Conservation (phyloP, 805 yeast species). For the Candida sanyiensis region DNA sequence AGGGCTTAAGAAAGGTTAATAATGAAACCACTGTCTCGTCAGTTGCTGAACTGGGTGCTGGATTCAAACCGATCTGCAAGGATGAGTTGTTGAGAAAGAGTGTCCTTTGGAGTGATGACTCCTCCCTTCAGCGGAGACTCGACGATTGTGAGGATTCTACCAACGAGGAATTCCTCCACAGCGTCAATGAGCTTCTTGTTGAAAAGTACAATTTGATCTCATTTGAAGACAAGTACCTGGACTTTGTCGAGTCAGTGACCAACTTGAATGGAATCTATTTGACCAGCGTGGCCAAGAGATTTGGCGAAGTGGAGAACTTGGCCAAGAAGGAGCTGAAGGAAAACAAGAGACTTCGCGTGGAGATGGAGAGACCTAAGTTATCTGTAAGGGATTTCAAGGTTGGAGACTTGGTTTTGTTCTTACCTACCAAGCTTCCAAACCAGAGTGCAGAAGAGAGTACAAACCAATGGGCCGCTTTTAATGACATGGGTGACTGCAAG, state of each 20-base stretch:
- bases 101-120: slow-evolving; percentile 45
- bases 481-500: slow-evolving; percentile 76
- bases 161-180: slow-evolving; percentile 15
- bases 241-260: slow-evolving; percentile 21
- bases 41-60: slow-evolving; percentile 33
- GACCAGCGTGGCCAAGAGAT: slow-evolving; percentile 59
- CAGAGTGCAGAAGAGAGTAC: neutral
- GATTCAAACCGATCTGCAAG: slow-evolving; percentile 32
- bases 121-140: slow-evolving; percentile 16
- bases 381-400: slow-evolving; percentile 60
- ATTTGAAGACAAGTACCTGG: slow-evolving; percentile 23
- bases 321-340: slow-evolving; percentile 84
- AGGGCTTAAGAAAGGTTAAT: slow-evolving; percentile 57
- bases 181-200: slow-evolving; percentile 15
- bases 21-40: slow-evolving; percentile 22
- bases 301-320: slow-evolving; percentile 81
- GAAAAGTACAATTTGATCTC: slow-evolving; percentile 20
- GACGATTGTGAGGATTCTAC: slow-evolving; percentile 9
- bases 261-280: slow-evolving; percentile 29
- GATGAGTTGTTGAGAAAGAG: slow-evolving; percentile 30
- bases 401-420: slow-evolving; percentile 77
- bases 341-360: slow-evolving; percentile 40
- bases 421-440: slow-evolving; percentile 51
- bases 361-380: slow-evolving; percentile 48
- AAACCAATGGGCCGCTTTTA: slow-evolving; percentile 82